Evolutionary conservation across 2,329 filamentous ascomycete species (phyloP), one percentile per base, ranked within the genome.

Genomic region (Tolypocladium album): DNA sequence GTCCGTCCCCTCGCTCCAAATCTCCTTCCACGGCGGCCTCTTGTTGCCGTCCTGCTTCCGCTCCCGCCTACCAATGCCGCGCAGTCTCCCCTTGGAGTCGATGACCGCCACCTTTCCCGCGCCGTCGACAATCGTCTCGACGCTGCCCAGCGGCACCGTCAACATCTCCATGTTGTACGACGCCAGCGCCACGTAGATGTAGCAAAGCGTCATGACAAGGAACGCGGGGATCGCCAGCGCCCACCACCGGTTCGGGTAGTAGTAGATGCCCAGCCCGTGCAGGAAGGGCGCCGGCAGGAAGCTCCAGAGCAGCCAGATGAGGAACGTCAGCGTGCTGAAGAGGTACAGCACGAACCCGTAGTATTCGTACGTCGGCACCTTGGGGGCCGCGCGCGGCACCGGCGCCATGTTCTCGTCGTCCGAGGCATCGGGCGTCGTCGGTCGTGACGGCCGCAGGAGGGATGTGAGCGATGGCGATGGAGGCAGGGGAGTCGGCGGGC

Each of bases 311-410:
- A 87, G 76, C 72, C 85, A 88, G 69, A 84, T 80, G 70, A 88
- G 78, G 71, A 97, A 97, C 2, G 86, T 86, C 58, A 94, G 79
- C 27, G 88, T 90, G 63, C 88, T 92, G 70, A 93, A 90, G 45
- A 99, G 82, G 77, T 99, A 97, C 57, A 99, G 83, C 59, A 96
- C 93, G 76, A 99, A 99, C 71, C 94, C 94, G 73, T 97, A 97
- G 83, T 97, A 99, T 72, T 99, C 94, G 77, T 99, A 97, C 0
- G 94, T 99, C n/a, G 94, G 94, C 2, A 99, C 92, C 71, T 94
- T 92, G 1, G 94, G 94, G 59, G 88, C 88, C 1, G 92, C 92
- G 60, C 91, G 88, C 7, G 92, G 90, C 22, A 96, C 85, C 56
- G 92, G 88, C 5, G 91, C 90, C 20, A 96, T 84, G 43, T 88